Evolutionary conservation across 148 eudicot species (phyloP).

Genomic region (Rhododendron molle): DNA sequence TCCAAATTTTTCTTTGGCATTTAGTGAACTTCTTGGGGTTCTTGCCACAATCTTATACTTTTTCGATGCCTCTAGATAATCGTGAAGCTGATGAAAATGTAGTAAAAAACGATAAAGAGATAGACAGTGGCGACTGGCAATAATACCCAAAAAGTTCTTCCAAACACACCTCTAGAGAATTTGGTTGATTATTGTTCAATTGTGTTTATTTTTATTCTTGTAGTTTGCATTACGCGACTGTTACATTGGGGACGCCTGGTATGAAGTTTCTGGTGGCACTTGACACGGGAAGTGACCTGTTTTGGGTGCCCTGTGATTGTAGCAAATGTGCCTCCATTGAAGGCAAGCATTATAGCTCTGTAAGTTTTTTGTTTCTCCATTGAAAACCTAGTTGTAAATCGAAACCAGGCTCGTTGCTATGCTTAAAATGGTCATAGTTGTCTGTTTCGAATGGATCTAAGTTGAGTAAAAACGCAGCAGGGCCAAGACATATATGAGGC

Average conservation of each 20-base stretch:
- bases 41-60: background rate
- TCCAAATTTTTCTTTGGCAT: background rate
- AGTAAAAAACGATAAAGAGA: background rate
- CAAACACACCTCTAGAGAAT: background rate
- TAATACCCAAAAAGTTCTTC: background rate
- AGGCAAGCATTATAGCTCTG: constrained; percentile 53
- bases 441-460: too few species aligned
- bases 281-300: constrained; percentile 94
- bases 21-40: background rate
- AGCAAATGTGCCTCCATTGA: constrained; percentile 62
- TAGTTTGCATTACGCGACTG: constrained; percentile 89
- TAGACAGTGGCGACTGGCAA: background rate
- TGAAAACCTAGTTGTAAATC: background rate
- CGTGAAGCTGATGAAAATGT: background rate
- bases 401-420: background rate
- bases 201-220: background rate
- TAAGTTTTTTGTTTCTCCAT: constrained; percentile 29
- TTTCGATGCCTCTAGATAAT: background rate
- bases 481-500: background rate
- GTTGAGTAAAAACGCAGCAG: background rate
- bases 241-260: constrained; percentile 87
- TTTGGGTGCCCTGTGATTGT: constrained; percentile 96
- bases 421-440: background rate
- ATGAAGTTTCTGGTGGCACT: constrained; percentile 89
- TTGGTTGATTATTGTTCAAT: constrained; percentile 1